phyloP scores from a whole-genome alignment of 2,329 filamentous ascomycete genomes.

The Fusarium sp. region DNA sequence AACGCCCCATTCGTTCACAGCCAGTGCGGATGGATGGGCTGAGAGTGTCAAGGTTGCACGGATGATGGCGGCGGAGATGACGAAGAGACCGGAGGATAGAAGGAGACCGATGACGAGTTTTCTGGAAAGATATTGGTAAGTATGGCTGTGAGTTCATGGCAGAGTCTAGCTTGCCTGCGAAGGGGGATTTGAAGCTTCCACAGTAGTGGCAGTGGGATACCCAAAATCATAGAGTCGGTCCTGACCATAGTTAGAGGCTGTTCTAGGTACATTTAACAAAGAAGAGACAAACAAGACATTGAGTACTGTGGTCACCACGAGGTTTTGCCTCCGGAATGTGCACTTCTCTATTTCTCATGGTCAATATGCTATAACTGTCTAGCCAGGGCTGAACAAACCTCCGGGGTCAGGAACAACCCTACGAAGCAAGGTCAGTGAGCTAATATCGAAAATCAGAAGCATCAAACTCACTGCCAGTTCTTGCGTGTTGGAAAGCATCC shows the following conservation, averaged over 20 bases:
- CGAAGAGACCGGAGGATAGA: constrained; percentile 42
- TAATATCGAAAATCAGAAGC: fast-evolving
- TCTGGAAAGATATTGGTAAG: not conserved
- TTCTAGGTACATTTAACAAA: fast-evolving
- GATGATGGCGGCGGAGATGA: constrained; percentile 43
- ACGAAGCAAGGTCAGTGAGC: not conserved
- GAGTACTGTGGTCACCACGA: constrained; percentile 33
- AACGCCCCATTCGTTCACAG: constrained; percentile 43
- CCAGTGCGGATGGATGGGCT: constrained; percentile 37
- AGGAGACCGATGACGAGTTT: constrained; percentile 43
- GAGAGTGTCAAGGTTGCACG: constrained; percentile 36
- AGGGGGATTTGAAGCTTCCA: constrained; percentile 40
- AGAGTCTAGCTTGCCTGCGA: constrained; percentile 17
- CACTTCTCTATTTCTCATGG: constrained; percentile 16
- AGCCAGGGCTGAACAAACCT: not conserved
- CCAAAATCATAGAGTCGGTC: constrained; percentile 31
- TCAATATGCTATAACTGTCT: not conserved
- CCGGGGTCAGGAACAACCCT: constrained; percentile 35
- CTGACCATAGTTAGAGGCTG: not conserved
- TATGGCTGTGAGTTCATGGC: fast-evolving
- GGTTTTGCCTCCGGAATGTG: constrained; percentile 32
- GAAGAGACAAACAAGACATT: constrained; percentile 34
- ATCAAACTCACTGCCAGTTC: constrained; percentile 38
- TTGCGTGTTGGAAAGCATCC: constrained; percentile 35
- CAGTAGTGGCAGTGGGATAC: constrained; percentile 34